A percentile compares a stretch with the other conserved stretches of the same genome.
Conservation (phyloP, 371 early-diverging fungal species). For the Mucor circinelloides region DNA sequence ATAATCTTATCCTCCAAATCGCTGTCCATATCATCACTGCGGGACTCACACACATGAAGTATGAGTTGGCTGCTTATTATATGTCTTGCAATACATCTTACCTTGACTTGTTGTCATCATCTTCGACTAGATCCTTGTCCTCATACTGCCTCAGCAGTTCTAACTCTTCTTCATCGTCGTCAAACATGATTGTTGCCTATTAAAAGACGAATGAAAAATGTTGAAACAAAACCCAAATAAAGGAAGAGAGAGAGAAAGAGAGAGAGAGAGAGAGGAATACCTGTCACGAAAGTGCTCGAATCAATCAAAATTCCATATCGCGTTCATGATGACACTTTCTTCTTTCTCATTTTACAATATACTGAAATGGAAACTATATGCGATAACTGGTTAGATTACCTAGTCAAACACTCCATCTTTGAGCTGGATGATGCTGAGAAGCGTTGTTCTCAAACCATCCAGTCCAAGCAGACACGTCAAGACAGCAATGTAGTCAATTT, state of each 20-base stretch:
- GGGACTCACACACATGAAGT: too few species aligned
- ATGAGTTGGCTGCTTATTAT: not conserved
- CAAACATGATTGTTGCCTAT: conserved; percentile 7
- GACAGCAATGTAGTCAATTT: not conserved
- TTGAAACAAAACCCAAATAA: not conserved
- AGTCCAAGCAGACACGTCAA: conserved; percentile 15
- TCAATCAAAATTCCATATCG: conserved; percentile 3
- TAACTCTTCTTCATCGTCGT: conserved; percentile 27
- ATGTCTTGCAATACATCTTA: not conserved
- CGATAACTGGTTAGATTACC: conserved; percentile 24
- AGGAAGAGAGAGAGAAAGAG: not conserved
- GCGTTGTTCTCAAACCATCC: not conserved
- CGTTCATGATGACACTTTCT: not conserved
- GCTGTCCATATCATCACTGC: conserved; percentile 31
- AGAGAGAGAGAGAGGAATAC: not conserved
- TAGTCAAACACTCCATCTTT: conserved; percentile 28
- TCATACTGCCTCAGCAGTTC: conserved; percentile 25
- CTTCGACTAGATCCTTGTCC: conserved; percentile 8
- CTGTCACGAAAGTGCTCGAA: not conserved
- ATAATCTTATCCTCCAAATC: conserved; percentile 31
- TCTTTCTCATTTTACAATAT: not conserved
- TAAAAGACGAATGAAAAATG: not conserved
- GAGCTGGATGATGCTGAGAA: conserved; percentile 13
- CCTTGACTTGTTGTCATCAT: conserved; percentile 13
- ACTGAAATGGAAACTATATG: not conserved